Base-by-base conservation (phyloP, 2,329 filamentous ascomycete species). In the Colletotrichum cereale region DNA sequence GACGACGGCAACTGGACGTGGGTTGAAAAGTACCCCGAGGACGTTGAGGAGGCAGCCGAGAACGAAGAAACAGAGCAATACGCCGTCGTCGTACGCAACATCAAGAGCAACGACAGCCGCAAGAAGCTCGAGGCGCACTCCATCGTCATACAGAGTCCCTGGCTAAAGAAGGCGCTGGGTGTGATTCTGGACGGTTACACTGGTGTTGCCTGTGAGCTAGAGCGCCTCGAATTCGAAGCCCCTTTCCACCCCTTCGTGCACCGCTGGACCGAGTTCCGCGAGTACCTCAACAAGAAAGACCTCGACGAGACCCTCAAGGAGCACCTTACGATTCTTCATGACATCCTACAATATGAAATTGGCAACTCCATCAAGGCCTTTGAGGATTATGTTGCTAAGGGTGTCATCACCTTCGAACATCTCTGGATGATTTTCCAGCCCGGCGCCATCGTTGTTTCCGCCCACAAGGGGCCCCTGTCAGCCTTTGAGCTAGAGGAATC, bases 181-280 rank as follows among this genome's bases (percentile, higher is more conserved):
- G 82, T 86, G 14, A 84, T 91, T 10, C 82, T 92, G 29, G 79
- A 84, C 1, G 86, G 83, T 11, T 92, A 91, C 69, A 87, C 88
- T 0, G 89, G 90, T 1, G 83, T 93, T 38, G 87, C 88, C 2
- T 86, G 87, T 42, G 84, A 84, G 14, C 81, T 93, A 34, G 84
- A 89, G n/a, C 85, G 88, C 1, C 82, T 93, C 2, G 87, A 88
- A 66, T 92, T 93, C 72, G 78, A 81, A 10, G 86, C 86, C 0
- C 89, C 89, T 0, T 93, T 92, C 72, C 82, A 87, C 74, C 88
- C 89, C 0, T 88, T 93, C 60, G 88, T 92, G 50, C 90, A 93
- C 78, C 86, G 91, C 40, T 93, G 90, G 90, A 80, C 84, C 1
- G 76, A 81, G 8, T 83, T 90, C 47, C 74, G 78, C 12, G 77